Evolutionary conservation across 306 rosid genomes (phyloP).

Genomic region (Geum urbanum): DNA sequence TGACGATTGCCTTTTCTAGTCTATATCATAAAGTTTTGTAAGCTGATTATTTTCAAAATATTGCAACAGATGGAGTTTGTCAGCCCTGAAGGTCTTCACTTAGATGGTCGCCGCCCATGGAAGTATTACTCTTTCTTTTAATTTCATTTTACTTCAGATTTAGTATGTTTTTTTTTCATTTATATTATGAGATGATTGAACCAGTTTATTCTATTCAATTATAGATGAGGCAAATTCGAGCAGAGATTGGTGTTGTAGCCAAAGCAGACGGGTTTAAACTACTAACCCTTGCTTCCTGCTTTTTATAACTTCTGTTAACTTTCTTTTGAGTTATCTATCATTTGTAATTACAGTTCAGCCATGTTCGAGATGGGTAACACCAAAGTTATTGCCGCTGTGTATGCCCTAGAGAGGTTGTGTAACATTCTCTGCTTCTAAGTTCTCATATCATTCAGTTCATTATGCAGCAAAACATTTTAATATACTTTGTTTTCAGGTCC

Average conservation of each 20-base stretch:
- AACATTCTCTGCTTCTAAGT: neutral
- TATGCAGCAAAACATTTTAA: neutral
- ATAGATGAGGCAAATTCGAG: constrained; percentile 90
- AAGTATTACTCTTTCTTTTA: constrained; percentile 24
- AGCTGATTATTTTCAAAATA: neutral
- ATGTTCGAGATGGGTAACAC: constrained; percentile 93
- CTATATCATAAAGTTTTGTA: neutral
- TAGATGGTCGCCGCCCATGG: constrained; percentile 82
- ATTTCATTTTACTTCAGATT: neutral
- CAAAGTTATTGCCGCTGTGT: constrained; percentile 86
- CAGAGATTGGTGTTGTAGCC: constrained; percentile 78
- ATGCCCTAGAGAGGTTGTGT: constrained; percentile 76
- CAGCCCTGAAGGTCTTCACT: constrained; percentile 91
- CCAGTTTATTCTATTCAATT: neutral
- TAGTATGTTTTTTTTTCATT: neutral
- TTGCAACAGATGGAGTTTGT: constrained; percentile 62
- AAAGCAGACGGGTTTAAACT: constrained; percentile 70
- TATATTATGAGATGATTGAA: neutral
- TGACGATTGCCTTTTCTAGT: neutral
- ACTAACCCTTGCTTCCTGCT: constrained; percentile 9
- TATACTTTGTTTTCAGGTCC: constrained; percentile 48
- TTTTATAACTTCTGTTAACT: neutral
- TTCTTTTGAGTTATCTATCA: neutral
- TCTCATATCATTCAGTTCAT: neutral
- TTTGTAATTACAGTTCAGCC: constrained; percentile 53